phyloP scores from a whole-genome alignment of 1,139 yeast species.

The Meyerozyma carpophila region DNA sequence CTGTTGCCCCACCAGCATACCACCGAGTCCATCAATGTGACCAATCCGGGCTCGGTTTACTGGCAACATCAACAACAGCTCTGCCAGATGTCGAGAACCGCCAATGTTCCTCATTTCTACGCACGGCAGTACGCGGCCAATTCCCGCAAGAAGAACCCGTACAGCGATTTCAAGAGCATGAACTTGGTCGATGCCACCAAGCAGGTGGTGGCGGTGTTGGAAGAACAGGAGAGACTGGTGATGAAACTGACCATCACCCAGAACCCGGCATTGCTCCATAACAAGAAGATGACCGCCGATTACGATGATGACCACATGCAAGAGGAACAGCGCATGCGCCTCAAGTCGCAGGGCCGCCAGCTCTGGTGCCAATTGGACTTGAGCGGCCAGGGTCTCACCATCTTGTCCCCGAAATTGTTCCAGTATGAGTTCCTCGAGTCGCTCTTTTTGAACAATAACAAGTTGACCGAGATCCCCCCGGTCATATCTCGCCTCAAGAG shows the following conservation, averaged over 20 bases:
- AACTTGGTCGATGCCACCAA: conserved; percentile 56
- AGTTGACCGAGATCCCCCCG: conserved; percentile 63
- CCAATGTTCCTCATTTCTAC: conserved; percentile 75
- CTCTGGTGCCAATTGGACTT: conserved; percentile 94
- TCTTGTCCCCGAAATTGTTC: conserved; percentile 68
- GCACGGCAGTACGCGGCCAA: conserved; percentile 90
- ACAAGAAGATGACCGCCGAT: conserved; percentile 53
- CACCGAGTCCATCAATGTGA: conserved; percentile 33
- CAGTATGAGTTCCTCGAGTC: conserved; percentile 82
- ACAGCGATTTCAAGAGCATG: conserved; percentile 35
- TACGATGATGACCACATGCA: conserved; percentile 72
- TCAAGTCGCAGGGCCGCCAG: conserved; percentile 67
- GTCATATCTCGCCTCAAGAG: conserved; percentile 65
- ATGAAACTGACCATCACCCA: conserved; percentile 13
- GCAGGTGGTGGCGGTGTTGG: conserved; percentile 39
- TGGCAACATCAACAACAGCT: conserved; percentile 91
- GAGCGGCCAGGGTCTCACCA: conserved; percentile 80
- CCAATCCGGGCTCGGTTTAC: conserved; percentile 49
- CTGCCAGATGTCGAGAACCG: conserved; percentile 70
- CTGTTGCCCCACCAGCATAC: conserved; percentile 14
- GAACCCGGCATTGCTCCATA: conserved; percentile 47
- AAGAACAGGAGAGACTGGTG: conserved; percentile 35
- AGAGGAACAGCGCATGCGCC: conserved; percentile 70
- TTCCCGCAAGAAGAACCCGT: conserved; percentile 54
- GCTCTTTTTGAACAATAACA: conserved; percentile 82